Conservation (phyloP, 2,329 filamentous ascomycete genomes). For the Diaporthe australafricana region DNA sequence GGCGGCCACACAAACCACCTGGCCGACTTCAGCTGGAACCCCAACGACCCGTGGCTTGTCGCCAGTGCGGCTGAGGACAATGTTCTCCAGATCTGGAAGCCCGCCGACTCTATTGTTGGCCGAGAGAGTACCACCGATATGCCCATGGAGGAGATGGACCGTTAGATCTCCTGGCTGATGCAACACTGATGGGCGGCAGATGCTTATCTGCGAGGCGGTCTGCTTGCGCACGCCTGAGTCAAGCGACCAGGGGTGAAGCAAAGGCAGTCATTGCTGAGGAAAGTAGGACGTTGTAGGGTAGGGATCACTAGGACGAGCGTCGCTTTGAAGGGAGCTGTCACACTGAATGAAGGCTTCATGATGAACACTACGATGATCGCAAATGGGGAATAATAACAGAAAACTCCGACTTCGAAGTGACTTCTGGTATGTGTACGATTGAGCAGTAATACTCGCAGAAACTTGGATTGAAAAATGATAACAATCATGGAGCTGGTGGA, state of each 20-base stretch:
- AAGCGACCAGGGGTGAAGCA: neutral
- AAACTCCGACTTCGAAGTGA: neutral
- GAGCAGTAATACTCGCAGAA: neutral
- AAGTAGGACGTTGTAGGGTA: neutral
- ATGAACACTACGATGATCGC: neutral
- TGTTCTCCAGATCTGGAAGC: constrained; percentile 93
- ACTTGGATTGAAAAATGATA: neutral
- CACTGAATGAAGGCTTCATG: neutral
- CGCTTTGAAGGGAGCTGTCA: neutral
- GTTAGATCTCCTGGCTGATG: constrained; percentile 51
- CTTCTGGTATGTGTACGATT: neutral
- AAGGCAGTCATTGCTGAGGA: neutral
- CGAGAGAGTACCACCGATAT: constrained; percentile 78
- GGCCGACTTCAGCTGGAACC: constrained; percentile 98
- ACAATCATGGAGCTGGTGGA: neutral
- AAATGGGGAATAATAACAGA: neutral
- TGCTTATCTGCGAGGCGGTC: too few relatives aligned
- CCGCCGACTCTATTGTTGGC: constrained; percentile 83
- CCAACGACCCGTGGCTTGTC: constrained; percentile 95
- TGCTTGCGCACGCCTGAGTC: neutral
- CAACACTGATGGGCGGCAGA: neutral
- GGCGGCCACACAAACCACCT: constrained; percentile 97
- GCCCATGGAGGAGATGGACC: constrained; percentile 81
- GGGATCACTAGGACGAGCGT: neutral
- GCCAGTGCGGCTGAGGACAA: constrained; percentile 98